Percentiles rank a stretch among this genome's conserved stretches.
Evolutionary conservation across 1,284 basidiomycete species (phyloP).

Genomic region (Cryptococcus wingfieldii): DNA sequence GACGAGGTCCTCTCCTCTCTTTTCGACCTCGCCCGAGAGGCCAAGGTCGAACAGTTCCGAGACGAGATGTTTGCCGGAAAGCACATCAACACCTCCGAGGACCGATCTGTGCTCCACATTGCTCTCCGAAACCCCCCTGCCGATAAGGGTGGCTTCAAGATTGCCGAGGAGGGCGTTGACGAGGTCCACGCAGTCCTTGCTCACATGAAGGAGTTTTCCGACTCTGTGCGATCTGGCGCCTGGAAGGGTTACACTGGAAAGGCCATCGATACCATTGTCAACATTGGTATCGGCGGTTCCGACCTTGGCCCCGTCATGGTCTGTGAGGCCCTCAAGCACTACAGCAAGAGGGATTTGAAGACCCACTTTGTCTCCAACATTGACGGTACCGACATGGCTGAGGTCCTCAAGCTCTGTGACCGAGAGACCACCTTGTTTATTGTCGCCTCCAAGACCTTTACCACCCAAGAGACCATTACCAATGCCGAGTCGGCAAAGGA

Average conservation of each 20-base stretch:
- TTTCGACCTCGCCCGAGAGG: constrained; percentile 77
- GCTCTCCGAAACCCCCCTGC: constrained; percentile 75
- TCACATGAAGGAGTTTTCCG: constrained; percentile 88
- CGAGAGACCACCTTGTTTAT: constrained; percentile 96
- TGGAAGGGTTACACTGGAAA: constrained; percentile 99
- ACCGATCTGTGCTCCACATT: constrained; percentile 90
- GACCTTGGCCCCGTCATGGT: constrained; percentile 99
- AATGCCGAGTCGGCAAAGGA: constrained; percentile 89
- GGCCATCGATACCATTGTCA: constrained; percentile 88
- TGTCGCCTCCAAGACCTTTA: constrained; percentile 97
- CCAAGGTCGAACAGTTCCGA: constrained; percentile 74
- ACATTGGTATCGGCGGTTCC: constrained; percentile 98
- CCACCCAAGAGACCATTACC: constrained; percentile 98
- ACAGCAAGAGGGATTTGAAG: constrained; percentile 81
- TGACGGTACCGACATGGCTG: constrained; percentile 94
- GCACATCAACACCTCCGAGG: constrained; percentile 98
- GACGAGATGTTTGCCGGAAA: constrained; percentile 93
- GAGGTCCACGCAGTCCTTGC: constrained; percentile 79
- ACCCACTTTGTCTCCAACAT: constrained; percentile 96
- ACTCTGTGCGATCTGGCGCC: constrained; percentile 73
- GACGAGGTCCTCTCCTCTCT: constrained; percentile 73
- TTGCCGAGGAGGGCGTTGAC: constrained; percentile 70
- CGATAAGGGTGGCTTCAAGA: constrained; percentile 57
- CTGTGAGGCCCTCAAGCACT: constrained; percentile 91
- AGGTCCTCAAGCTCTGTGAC: constrained; percentile 75